Evolutionary conservation across 208 protist genomes (phyloP), one percentile per base, ranked within the genome.

Genomic region (Crithidia fasciculata): DNA sequence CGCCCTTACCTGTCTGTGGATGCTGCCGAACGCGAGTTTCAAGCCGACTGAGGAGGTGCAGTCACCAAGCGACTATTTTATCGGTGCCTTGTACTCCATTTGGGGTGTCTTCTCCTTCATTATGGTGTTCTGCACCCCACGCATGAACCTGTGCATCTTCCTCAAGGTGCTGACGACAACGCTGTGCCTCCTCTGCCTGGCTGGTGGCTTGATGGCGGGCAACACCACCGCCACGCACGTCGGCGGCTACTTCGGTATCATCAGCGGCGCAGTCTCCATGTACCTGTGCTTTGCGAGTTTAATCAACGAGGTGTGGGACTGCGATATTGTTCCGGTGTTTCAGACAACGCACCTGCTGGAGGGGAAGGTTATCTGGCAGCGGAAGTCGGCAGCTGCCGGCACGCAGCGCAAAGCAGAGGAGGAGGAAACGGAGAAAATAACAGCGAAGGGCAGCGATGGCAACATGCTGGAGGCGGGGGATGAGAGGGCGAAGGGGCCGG

Each of bases 231-330:
- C 54, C 6, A 40, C 55, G 19, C 61, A 80, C 55, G 73, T 72
- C 10, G 84, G 65, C 19, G 84, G 84, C 28, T 81, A 65, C 52
- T 70, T 78, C 8, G 84, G 84, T 5, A 73, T 89, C 60, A 54
- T 86, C 57, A 81, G 74, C 55, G 84, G 84, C 9, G 55, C 63
- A 19, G 66, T 72, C 28, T 79, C 85, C 4, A 40, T 90, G 28
- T 90, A 90, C 60, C 50, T 82, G 39, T 76, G 65, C 16, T 69
- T 85, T 54, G 81, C 82, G 2, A 65, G 77, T 57, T 6, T 87
- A 6, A 28, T 90, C 12, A 74, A 80, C 50, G 80, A 84, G 47
- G 64, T 76, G 16, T 83, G 70, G 57, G 85, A 81, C 18, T 65
- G 45, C 36, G 59, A 59, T 37, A 52, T 85, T 16, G 41, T 88